Evolutionary conservation across 2,329 filamentous ascomycete genomes (phyloP).

Genomic region (Colletotrichum camelliae): DNA sequence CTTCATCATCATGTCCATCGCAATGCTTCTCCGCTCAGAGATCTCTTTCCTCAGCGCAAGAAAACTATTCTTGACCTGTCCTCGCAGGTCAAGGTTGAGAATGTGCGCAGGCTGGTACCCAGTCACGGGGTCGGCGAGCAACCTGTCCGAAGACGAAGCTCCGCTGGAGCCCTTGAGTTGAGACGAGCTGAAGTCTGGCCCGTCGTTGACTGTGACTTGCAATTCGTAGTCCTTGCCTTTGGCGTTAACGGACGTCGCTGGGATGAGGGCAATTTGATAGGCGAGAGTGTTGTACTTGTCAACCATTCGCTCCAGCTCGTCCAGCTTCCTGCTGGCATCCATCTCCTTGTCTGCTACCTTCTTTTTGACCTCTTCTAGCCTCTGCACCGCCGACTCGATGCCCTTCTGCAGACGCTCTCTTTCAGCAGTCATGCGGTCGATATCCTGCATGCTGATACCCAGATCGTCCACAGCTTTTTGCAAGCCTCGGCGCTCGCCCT

Average conservation of each 20-base stretch:
- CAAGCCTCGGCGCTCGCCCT: slow-evolving; percentile 79
- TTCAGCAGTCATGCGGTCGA: slow-evolving; percentile 97
- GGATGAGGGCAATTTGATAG: slow-evolving; percentile 92
- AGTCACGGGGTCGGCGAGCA: slow-evolving; percentile 80
- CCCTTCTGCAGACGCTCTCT: slow-evolving; percentile 91
- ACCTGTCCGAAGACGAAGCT: slow-evolving; percentile 70
- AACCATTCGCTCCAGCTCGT: slow-evolving; percentile 89
- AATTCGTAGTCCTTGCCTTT: slow-evolving; percentile 87
- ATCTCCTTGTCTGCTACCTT: slow-evolving; percentile 84
- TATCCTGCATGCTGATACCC: slow-evolving; percentile 96
- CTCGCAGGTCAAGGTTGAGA: slow-evolving; percentile 86
- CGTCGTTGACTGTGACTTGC: slow-evolving; percentile 79
- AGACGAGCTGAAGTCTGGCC: slow-evolving; percentile 75
- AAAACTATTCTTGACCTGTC: slow-evolving; percentile 81
- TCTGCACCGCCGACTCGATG: slow-evolving; percentile 75
- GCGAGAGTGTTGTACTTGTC: slow-evolving; percentile 93
- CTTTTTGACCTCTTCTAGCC: slow-evolving; percentile 85
- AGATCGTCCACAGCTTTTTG: slow-evolving; percentile 90
- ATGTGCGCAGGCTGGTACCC: slow-evolving; percentile 92
- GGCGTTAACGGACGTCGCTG: slow-evolving; percentile 82
- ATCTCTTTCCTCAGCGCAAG: slow-evolving; percentile 84
- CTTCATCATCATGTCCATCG: slow-evolving; percentile 91
- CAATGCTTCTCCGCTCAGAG: slow-evolving; percentile 82
- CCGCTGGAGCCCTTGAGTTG: slow-evolving; percentile 41
- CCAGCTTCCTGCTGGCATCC: slow-evolving; percentile 85